Conservation (phyloP, 768 basidiomycete species). For the Gloeostereum incarnatum region DNA sequence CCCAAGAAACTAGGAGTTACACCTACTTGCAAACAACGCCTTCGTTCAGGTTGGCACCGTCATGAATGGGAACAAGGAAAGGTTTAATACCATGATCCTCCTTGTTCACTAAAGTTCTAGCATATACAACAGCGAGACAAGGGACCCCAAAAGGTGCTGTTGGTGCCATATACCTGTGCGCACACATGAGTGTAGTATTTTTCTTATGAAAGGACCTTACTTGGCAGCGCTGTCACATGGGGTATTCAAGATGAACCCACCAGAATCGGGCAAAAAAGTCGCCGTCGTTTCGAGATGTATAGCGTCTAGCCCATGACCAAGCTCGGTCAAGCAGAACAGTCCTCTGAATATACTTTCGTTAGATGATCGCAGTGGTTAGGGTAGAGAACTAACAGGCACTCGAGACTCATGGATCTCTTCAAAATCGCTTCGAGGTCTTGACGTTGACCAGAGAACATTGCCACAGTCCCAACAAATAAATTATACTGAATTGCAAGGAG, state of each 20-base stretch:
- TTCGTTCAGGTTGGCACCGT: slow-evolving; percentile 15
- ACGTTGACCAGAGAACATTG: not conserved
- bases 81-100: slow-evolving; percentile 18
- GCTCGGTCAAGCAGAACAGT: slow-evolving; percentile 22
- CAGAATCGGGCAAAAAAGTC: slow-evolving; percentile 19
- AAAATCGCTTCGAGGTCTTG: not conserved
- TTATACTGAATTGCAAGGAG: slow-evolving; percentile 9
- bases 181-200: too few species aligned
- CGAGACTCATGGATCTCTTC: slow-evolving; percentile 5
- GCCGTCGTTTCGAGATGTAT: slow-evolving; percentile 27
- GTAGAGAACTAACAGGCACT: not conserved
- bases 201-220: too few species aligned
- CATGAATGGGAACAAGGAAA: slow-evolving; percentile 18
- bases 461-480: slow-evolving; percentile 8
- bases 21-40: slow-evolving; percentile 11
- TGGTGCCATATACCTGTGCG: slow-evolving; percentile 16
- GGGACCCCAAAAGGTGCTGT: slow-evolving; percentile 17
- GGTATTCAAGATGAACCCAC: slow-evolving; percentile 21
- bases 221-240: slow-evolving; percentile 21
- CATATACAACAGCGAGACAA: slow-evolving; percentile 19
- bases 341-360: slow-evolving; percentile 11
- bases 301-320: slow-evolving; percentile 28
- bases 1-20: not conserved
- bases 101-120: slow-evolving; percentile 14
- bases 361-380: slow-evolving; percentile 1